Evolutionary conservation across 441 rosid species (phyloP).

Genomic region (Corymbia citriodora): DNA sequence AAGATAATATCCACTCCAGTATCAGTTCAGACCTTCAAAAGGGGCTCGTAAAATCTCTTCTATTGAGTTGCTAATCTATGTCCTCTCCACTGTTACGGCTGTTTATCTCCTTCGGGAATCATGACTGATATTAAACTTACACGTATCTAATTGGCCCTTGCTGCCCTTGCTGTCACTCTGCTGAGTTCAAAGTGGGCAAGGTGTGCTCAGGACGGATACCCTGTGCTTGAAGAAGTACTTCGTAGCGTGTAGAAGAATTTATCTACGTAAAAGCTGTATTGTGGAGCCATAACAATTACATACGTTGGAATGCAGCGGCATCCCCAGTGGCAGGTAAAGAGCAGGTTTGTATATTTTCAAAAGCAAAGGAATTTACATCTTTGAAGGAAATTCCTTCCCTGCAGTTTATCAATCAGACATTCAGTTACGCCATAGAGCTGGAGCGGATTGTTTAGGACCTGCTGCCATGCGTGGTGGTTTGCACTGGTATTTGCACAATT

Average conservation of each 20-base stretch:
- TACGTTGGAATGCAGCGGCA: conserved; percentile 50
- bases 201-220: not conserved
- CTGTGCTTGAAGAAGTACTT: not conserved
- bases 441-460: conserved; percentile 60
- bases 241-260: not conserved
- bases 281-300: not conserved
- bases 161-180: not conserved
- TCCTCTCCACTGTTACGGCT: not conserved
- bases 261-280: no score
- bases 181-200: not conserved
- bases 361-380: no score
- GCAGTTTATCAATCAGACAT: no score
- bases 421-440: no score
- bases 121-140: not conserved
- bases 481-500: not conserved
- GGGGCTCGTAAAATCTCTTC: not conserved
- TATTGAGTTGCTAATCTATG: not conserved
- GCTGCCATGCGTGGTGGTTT: not conserved
- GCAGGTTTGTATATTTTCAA: no score
- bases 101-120: not conserved
- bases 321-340: no score
- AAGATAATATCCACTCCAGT: not conserved
- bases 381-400: no score
- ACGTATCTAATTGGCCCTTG: no score
- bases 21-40: not conserved